phyloP scores from a whole-genome alignment of 129 eudicot species.

The Centaurea solstitialis region DNA sequence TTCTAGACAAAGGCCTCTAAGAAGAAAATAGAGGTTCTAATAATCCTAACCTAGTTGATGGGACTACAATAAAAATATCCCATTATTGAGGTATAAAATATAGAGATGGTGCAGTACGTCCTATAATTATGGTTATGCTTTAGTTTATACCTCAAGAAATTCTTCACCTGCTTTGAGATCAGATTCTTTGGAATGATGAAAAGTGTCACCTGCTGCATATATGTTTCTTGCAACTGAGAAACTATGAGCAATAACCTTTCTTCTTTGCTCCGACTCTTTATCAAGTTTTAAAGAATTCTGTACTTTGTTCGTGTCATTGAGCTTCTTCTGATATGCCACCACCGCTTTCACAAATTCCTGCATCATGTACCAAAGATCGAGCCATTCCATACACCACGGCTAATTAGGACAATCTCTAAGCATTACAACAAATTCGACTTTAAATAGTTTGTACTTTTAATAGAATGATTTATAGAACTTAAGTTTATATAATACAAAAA shows the following conservation, averaged over 20 bases:
- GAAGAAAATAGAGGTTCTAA: not conserved
- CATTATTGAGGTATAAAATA: not conserved
- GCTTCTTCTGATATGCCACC: conserved; percentile 72
- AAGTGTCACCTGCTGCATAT: conserved; percentile 42
- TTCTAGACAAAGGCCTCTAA: not conserved
- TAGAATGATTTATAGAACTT: not conserved
- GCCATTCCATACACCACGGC: not conserved
- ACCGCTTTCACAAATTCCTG: conserved; percentile 95
- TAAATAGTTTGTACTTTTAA: no score
- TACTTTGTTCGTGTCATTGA: conserved; percentile 38
- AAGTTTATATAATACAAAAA: not conserved
- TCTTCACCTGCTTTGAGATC: conserved; percentile 83
- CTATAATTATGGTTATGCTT: no score
- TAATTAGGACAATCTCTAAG: not conserved
- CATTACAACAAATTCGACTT: not conserved
- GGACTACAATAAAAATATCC: not conserved
- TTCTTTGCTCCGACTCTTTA: conserved; percentile 65
- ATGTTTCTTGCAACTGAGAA: conserved; percentile 78
- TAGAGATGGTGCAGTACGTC: not conserved
- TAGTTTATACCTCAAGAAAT: conserved; percentile 75
- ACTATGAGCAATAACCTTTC: conserved; percentile 63
- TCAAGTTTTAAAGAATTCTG: conserved; percentile 51
- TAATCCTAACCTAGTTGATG: not conserved
- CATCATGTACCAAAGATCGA: not conserved
- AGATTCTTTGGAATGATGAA: conserved; percentile 42